Conservation (phyloP, 208 protist genomes). For the Wallacemonas sp. region DNA sequence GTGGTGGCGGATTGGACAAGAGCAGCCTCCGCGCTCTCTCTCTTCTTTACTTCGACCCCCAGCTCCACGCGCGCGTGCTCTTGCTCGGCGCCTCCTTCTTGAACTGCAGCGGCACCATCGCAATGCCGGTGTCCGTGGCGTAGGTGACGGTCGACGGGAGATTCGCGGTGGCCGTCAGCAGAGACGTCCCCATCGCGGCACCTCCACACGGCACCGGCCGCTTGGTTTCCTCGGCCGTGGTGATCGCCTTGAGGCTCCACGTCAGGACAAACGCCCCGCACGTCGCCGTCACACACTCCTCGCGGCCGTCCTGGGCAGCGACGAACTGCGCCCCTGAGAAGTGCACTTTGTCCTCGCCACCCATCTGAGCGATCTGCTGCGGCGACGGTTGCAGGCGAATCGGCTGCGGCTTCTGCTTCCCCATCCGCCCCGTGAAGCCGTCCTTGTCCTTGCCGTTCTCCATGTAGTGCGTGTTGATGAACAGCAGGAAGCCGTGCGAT, state of each 20-base stretch:
- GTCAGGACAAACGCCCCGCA: slow-evolving; percentile 49
- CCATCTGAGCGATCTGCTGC: slow-evolving; percentile 40
- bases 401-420: slow-evolving; percentile 50
- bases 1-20: no score
- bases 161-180: slow-evolving; percentile 32
- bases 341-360: slow-evolving; percentile 37
- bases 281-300: slow-evolving; percentile 54
- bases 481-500: slow-evolving; percentile 33
- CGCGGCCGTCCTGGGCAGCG: slow-evolving; percentile 28
- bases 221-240: slow-evolving; percentile 39
- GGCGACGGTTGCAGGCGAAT: slow-evolving; percentile 46
- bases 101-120: slow-evolving; percentile 26
- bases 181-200: slow-evolving; percentile 27
- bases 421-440: slow-evolving; percentile 57
- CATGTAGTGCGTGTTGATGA: slow-evolving; percentile 55
- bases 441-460: slow-evolving; percentile 34
- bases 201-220: slow-evolving; percentile 24
- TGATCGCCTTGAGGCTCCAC: slow-evolving; percentile 54
- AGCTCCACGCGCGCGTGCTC: slow-evolving; percentile 28
- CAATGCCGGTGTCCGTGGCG: slow-evolving; percentile 25
- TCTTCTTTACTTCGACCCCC: slow-evolving; percentile 14
- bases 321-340: slow-evolving; percentile 55
- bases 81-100: slow-evolving; percentile 15
- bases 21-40: no score
- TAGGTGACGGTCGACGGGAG: slow-evolving; percentile 31